Percentiles rank a stretch among this genome's conserved stretches.
These are phyloP conservation scores for Aureobasidium mangrovei DNA, from an alignment of 2,329 filamentous ascomycete genomes.

Conservation along the genomic window DNA sequence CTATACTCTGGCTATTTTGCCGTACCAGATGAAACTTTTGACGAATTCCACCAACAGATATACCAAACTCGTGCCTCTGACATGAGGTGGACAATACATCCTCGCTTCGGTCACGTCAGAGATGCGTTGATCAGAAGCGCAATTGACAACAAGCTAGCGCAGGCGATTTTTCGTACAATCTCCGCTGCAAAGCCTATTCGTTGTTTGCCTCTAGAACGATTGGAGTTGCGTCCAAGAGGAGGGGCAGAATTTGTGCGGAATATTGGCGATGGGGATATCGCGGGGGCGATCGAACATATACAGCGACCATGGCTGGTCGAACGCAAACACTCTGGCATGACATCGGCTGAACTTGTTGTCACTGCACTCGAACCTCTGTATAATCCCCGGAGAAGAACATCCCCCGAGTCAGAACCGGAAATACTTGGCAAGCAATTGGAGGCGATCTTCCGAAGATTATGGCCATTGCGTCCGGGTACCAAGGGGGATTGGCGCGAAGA, in stretches of 20 bases:
- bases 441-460: neutral
- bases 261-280: neutral
- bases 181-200: neutral
- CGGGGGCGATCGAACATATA: neutral
- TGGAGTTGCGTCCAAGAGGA: neutral
- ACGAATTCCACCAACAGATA: neutral
- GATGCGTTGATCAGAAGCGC: neutral
- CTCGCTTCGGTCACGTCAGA: neutral
- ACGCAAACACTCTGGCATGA: neutral
- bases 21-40: neutral
- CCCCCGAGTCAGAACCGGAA: neutral
- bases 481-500: neutral
- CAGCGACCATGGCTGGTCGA: neutral
- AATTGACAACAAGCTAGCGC: neutral
- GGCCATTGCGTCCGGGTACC: neutral
- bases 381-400: neutral
- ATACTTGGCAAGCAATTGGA: too few species aligned
- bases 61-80: neutral
- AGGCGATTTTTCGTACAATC: neutral
- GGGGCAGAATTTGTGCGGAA: neutral
- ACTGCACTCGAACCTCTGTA: neutral
- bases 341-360: neutral
- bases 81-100: neutral
- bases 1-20: too few species aligned
- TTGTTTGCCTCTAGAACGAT: neutral